These are phyloP conservation scores for Sugiyamaella grinbergsii DNA, from an alignment of 1,139 yeast genomes.

Conservation along the genomic window DNA sequence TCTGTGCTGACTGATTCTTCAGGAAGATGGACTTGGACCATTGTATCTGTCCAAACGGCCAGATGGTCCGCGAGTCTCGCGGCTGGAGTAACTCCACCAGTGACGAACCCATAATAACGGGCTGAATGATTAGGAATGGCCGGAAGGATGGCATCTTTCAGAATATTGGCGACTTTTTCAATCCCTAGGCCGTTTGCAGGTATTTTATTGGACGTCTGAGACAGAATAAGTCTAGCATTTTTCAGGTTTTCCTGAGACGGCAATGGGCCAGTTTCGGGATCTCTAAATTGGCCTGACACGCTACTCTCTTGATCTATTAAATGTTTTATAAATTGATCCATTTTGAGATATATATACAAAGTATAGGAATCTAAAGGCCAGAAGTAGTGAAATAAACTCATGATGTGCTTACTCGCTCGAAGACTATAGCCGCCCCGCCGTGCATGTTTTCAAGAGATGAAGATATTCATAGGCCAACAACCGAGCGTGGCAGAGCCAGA, in stretches of 20 bases:
- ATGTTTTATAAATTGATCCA: conserved; percentile 12
- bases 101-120: conserved; percentile 37
- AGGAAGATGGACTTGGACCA: conserved; percentile 29
- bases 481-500: too few species aligned
- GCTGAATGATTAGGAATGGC: conserved; percentile 33
- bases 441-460: too few species aligned
- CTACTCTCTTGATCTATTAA: not conserved
- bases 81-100: conserved; percentile 39
- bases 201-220: conserved; percentile 11
- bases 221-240: conserved; percentile 14
- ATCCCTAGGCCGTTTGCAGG: conserved; percentile 30
- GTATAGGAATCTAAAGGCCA: too few species aligned
- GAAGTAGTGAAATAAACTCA: too few species aligned
- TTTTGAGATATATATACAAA: not conserved
- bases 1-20: conserved; percentile 31
- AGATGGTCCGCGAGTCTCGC: conserved; percentile 35
- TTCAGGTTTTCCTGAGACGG: conserved; percentile 10
- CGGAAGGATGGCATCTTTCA: conserved; percentile 28
- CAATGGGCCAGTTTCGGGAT: conserved; percentile 17
- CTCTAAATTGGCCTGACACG: conserved; percentile 8
- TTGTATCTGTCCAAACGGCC: conserved; percentile 34
- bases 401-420: too few species aligned
- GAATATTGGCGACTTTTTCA: conserved; percentile 22
- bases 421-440: too few species aligned
- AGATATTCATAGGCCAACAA: too few species aligned